Evolutionary conservation across 176 grass and related monocot species (phyloP), one percentile per base, ranked within the genome.

Genomic region (Pharus latifolius): DNA sequence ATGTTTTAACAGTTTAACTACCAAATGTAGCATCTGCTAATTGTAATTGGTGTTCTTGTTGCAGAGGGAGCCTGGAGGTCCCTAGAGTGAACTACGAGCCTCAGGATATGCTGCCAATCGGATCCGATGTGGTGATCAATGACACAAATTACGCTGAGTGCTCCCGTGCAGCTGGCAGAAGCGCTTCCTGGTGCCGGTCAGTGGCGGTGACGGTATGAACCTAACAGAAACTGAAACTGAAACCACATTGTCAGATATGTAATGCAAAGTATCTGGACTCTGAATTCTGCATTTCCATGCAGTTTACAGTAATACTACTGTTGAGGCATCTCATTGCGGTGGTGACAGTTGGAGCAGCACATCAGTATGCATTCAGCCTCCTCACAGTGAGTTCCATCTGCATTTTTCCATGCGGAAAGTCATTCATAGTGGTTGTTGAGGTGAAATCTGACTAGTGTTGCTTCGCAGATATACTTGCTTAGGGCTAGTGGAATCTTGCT

Each of bases 31-130:
- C 48, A 19, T 11, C 7, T 53, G 28, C 6, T 66, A 13, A 46
- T 69, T 58, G 79, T 20, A 48, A 14, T 15, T 72, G 44, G 46
- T 62, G 60, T 27, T 28, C 10, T 32, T 65, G 26, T 38, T 46
- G 63, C 82, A 96, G 91, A 54, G 87, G 75, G 60, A 87, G 86
- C 56, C 69, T 90, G 64, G 87, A 90, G 53, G 77, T 90, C 5
- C 80, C 83, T 4, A 80, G 84, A 53, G 37, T 56, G 44, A 76
- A 73, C 54, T 76, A 91, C 65, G 84, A 87, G 28, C 76, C 66
- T 13, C 49, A 58, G 11, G 69, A 63, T 15, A 40, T 30, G 24
- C 47, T 34, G 43, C 30, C 60, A 29, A n/a, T 49, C 18, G 60
- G 11, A 24, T 17, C 19, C 11, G 26, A 66, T 9, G 60, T 6